Percentiles rank a stretch among this genome's conserved stretches.
Evolutionary conservation across 306 rosid genomes (phyloP).

Genomic region (Vachellia pachyceras): DNA sequence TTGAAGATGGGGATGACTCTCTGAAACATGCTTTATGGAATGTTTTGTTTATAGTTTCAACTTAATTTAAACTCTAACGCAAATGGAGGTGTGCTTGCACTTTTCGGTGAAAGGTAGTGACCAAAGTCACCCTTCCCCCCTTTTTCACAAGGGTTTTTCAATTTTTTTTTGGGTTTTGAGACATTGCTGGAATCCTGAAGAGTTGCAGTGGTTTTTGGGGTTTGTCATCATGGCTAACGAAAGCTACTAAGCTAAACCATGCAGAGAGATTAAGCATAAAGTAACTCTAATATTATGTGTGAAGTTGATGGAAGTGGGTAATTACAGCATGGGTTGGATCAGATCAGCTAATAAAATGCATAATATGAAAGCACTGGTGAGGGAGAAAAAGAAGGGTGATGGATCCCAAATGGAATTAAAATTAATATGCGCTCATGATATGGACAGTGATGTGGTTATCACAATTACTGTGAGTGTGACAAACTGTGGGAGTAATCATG

Average conservation of each 20-base stretch:
- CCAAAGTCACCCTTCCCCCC: slow-evolving; percentile 42
- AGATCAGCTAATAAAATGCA: slow-evolving; percentile 9
- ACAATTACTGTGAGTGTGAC: slow-evolving; percentile 37
- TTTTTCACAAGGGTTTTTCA: slow-evolving; percentile 26
- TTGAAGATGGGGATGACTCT: slow-evolving; percentile 55
- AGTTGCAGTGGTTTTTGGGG: slow-evolving; percentile 81
- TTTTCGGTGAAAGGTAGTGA: slow-evolving; percentile 87
- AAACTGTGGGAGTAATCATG: slow-evolving; percentile 55
- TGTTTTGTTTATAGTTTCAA: slow-evolving; percentile 50
- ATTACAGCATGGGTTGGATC: slow-evolving; percentile 29
- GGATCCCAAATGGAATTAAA: background rate
- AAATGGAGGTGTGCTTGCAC: slow-evolving; percentile 60
- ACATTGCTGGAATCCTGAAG: slow-evolving; percentile 69
- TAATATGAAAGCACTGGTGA: background rate
- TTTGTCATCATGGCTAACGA: slow-evolving; percentile 68
- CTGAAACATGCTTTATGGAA: slow-evolving; percentile 59
- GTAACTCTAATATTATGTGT: slow-evolving; percentile 53
- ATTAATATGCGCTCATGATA: slow-evolving; percentile 16
- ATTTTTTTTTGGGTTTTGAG: slow-evolving; percentile 38
- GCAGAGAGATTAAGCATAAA: slow-evolving; percentile 57
- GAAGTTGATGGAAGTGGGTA: slow-evolving; percentile 58
- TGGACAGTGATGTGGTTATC: slow-evolving; percentile 22
- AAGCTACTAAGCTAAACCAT: slow-evolving; percentile 61
- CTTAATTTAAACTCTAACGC: slow-evolving; percentile 68
- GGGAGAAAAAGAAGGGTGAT: background rate